A percentile compares a stretch with the other conserved stretches of the same genome.
phyloP scores from a whole-genome alignment of 2,329 filamentous ascomycete genomes.

The Emergomyces pasteurianus region DNA sequence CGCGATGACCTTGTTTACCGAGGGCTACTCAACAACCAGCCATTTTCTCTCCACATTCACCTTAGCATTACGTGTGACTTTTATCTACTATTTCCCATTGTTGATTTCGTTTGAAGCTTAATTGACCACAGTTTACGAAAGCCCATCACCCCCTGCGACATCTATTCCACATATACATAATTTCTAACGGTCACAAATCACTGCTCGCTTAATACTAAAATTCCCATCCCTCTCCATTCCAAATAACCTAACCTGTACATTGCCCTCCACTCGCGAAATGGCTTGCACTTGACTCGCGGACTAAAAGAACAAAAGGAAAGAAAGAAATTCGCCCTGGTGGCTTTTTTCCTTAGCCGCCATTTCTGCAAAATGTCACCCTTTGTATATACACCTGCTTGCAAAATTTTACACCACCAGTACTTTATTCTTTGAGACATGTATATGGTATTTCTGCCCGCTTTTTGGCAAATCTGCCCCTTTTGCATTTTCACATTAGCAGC shows the following conservation, averaged over 20 bases:
- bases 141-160: neutral
- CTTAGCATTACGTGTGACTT: neutral
- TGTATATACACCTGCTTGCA: neutral
- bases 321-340: neutral
- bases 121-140: neutral
- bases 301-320: too few species aligned
- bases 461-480: neutral
- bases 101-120: neutral
- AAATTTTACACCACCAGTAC: too few species aligned
- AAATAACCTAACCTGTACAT: neutral
- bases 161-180: neutral
- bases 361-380: neutral
- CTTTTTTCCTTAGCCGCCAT: neutral
- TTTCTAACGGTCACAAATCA: neutral
- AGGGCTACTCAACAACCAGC: neutral
- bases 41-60: neutral
- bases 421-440: neutral
- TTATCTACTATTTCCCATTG: neutral
- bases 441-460: neutral
- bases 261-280: neutral
- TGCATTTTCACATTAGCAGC: too few species aligned
- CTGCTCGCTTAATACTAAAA: neutral
- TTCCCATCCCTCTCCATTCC: too few species aligned
- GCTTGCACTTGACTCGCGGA: neutral
- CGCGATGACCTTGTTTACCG: neutral